Conservation (phyloP, 176 grass and related monocot genomes). For the Carex pumila region DNA sequence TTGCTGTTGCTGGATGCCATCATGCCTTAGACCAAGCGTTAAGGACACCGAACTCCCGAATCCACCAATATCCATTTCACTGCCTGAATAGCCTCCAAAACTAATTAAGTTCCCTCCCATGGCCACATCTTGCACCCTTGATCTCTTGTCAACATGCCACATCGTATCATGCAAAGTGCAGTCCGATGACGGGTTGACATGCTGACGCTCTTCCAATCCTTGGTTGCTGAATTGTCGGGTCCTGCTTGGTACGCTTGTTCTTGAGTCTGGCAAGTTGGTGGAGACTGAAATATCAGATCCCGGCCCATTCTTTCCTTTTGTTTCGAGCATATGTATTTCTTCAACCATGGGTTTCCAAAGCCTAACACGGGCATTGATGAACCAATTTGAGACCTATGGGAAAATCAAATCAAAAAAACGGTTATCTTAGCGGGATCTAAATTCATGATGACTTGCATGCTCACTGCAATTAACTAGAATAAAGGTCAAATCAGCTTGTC, state of each 20-base stretch:
- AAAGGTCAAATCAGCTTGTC: not conserved
- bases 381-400: constrained; percentile 54
- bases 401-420: not conserved
- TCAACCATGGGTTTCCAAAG: constrained; percentile 66
- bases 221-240: not conserved
- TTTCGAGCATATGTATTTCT: constrained; percentile 56
- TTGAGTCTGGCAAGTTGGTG: not conserved
- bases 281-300: not conserved
- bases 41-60: constrained; percentile 35
- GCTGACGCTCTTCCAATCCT: not conserved
- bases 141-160: constrained; percentile 34
- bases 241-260: not conserved
- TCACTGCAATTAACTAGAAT: not conserved
- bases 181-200: not conserved
- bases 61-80: constrained; percentile 29
- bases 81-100: constrained; percentile 26
- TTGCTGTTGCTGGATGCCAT: constrained; percentile 29
- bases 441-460: not conserved
- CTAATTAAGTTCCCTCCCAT: constrained; percentile 31
- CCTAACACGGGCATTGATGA: constrained; percentile 48
- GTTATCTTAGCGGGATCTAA: not conserved
- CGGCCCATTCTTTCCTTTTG: constrained; percentile 16
- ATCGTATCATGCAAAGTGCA: not conserved
- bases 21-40: constrained; percentile 43
- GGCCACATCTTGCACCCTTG: constrained; percentile 25